These are phyloP conservation scores for Dianthus caryophyllus DNA, from an alignment of 148 eudicot genomes.

Conservation along the genomic window DNA sequence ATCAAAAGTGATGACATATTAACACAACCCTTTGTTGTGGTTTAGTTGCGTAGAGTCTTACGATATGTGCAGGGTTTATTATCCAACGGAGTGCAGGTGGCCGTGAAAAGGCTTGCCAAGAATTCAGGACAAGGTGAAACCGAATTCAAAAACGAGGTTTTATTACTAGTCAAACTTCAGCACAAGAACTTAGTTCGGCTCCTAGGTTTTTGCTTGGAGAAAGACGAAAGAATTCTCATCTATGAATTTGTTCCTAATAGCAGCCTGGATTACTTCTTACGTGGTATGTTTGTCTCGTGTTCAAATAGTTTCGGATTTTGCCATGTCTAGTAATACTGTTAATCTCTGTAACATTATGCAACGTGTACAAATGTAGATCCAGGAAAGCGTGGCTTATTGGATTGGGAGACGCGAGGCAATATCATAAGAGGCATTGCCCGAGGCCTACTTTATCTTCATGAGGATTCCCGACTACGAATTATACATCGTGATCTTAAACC, in stretches of 20 bases:
- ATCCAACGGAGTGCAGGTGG: conserved; percentile 33
- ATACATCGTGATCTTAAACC: conserved; percentile 37
- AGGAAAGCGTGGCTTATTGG: conserved; percentile 17
- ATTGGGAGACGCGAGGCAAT: conserved; percentile 34
- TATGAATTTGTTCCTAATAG: conserved; percentile 44
- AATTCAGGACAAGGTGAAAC: conserved; percentile 36
- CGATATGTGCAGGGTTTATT: conserved; percentile 32
- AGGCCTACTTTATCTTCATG: conserved; percentile 34
- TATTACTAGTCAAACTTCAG: conserved; percentile 43
- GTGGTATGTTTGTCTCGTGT: conserved; percentile 8
- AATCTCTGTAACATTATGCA: background rate
- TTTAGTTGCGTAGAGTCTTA: background rate
- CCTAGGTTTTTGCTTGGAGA: conserved; percentile 39
- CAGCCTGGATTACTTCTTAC: conserved; percentile 45
- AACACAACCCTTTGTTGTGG: background rate
- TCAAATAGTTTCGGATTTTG: too few species aligned
- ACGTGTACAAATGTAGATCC: conserved; percentile 18
- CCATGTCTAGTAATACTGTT: too few species aligned
- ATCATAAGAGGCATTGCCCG: conserved; percentile 33
- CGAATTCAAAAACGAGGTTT: conserved; percentile 44
- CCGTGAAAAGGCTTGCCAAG: conserved; percentile 46
- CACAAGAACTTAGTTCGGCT: conserved; percentile 48
- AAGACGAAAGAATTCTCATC: conserved; percentile 39
- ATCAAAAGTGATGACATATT: background rate
- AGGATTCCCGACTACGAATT: conserved; percentile 28